Percentiles rank a stretch among this genome's conserved stretches.
Evolutionary conservation across 257 asterid species (phyloP).

Genomic region (Salvia hispanica): DNA sequence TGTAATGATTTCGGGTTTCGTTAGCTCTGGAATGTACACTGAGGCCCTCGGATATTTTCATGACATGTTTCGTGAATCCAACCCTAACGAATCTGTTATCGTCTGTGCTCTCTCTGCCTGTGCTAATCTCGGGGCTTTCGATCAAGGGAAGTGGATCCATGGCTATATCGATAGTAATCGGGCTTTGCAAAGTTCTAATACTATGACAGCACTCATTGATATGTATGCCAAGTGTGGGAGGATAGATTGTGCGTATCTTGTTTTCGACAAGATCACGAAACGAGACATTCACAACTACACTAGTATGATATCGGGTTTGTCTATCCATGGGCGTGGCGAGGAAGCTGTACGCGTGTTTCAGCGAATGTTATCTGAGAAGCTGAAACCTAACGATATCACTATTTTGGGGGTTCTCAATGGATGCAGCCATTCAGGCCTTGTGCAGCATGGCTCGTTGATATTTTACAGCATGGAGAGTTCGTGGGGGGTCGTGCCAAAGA

Average conservation of each 20-base stretch:
- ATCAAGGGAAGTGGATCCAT: constrained; percentile 69
- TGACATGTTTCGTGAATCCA: constrained; percentile 46
- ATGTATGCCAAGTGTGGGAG: constrained; percentile 91
- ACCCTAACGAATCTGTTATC: constrained; percentile 76
- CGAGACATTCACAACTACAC: constrained; percentile 64
- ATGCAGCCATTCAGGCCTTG: constrained; percentile 84
- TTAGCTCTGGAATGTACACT: constrained; percentile 48
- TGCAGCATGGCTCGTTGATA: constrained; percentile 57
- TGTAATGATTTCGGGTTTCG: constrained; percentile 67
- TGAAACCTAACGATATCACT: constrained; percentile 65
- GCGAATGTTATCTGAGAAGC: constrained; percentile 53
- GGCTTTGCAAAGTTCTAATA: constrained; percentile 44
- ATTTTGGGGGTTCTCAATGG: constrained; percentile 71
- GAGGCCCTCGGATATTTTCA: constrained; percentile 56
- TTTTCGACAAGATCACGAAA: constrained; percentile 43
- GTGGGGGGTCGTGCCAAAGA: constrained; percentile 59
- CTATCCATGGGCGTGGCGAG: constrained; percentile 68
- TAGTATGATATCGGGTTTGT: constrained; percentile 70
- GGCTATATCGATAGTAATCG: constrained; percentile 41
- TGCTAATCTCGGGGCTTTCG: constrained; percentile 72
- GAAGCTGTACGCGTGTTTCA: constrained; percentile 53
- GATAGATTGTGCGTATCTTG: constrained; percentile 48
- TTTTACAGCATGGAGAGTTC: constrained; percentile 63
- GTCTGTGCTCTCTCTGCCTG: constrained; percentile 85
- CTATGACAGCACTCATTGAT: constrained; percentile 67